Conservation (phyloP, 306 rosid genomes). For the Prunus armeniaca region DNA sequence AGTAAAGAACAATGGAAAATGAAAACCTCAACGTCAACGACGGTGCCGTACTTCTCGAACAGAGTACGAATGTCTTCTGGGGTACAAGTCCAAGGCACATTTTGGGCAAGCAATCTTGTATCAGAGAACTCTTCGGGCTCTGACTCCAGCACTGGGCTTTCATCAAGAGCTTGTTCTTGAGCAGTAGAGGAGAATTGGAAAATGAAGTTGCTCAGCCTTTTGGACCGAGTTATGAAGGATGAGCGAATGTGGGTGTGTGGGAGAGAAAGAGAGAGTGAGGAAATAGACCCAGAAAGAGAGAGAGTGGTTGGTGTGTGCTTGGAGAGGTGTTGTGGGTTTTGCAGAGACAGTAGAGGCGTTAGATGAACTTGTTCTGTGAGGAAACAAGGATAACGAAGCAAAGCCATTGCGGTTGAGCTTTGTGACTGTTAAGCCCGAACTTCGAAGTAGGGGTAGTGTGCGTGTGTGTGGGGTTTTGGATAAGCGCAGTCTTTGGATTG, state of each 20-base stretch:
- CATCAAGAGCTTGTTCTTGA: slow-evolving; percentile 42
- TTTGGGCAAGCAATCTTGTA: slow-evolving; percentile 76
- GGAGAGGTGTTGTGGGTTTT: slow-evolving; percentile 18
- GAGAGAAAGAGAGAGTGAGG: slow-evolving; percentile 24
- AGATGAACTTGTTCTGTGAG: slow-evolving; percentile 23
- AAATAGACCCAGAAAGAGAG: slow-evolving; percentile 28
- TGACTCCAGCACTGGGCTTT: slow-evolving; percentile 15
- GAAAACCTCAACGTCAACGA: slow-evolving; percentile 73
- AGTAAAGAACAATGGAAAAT: background rate
- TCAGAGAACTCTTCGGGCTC: slow-evolving; percentile 42
- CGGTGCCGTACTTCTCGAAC: slow-evolving; percentile 72
- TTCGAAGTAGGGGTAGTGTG: background rate
- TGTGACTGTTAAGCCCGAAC: background rate
- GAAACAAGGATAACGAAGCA: slow-evolving; percentile 35
- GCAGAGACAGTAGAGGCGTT: slow-evolving; percentile 24
- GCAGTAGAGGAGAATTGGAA: slow-evolving; percentile 43
- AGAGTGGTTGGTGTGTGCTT: slow-evolving; percentile 18
- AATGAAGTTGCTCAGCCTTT: slow-evolving; percentile 23
- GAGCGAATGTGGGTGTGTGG: slow-evolving; percentile 18
- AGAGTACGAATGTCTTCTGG: slow-evolving; percentile 78
- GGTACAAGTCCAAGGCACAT: slow-evolving; percentile 83
- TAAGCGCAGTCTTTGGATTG: background rate
- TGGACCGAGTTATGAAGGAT: slow-evolving; percentile 14
- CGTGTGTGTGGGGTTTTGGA: background rate
- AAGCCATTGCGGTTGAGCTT: slow-evolving; percentile 50